These are phyloP conservation scores for Aspergillus asperescens DNA, from an alignment of 495 filamentous ascomycete species.

Conservation along the genomic window DNA sequence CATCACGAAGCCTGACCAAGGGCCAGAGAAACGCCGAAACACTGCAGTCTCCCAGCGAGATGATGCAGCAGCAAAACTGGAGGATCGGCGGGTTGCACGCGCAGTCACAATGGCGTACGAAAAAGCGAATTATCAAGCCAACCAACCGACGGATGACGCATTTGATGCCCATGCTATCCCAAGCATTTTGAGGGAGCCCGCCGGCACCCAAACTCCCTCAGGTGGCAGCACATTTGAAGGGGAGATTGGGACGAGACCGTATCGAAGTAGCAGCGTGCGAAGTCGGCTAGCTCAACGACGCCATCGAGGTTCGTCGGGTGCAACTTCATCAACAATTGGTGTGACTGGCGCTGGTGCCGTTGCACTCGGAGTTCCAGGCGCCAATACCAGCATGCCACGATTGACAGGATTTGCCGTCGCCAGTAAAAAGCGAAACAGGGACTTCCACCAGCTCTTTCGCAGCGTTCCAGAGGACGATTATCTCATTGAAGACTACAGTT, in stretches of 20 bases:
- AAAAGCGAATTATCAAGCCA: conserved; percentile 32
- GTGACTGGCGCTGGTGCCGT: conserved; percentile 61
- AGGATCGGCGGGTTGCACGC: conserved; percentile 53
- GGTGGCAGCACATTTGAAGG: conserved; percentile 64
- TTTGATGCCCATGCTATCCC: conserved; percentile 30
- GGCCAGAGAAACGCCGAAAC: conserved; percentile 35
- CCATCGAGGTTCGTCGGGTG: conserved; percentile 81
- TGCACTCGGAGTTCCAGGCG: conserved; percentile 59
- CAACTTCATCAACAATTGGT: conserved; percentile 66
- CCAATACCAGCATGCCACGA: conserved; percentile 56
- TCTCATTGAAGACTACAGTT: conserved; percentile 97
- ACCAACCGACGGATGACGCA: conserved; percentile 28
- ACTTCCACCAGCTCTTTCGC: conserved; percentile 90
- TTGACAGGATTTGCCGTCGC: conserved; percentile 95
- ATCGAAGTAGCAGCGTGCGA: conserved; percentile 74
- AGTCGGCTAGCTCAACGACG: conserved; percentile 69
- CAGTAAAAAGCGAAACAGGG: conserved; percentile 89
- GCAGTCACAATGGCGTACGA: conserved; percentile 60
- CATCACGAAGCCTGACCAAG: conserved; percentile 35
- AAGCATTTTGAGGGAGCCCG: conserved; percentile 33
- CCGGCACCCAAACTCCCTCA: conserved; percentile 58
- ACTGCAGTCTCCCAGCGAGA: conserved; percentile 40
- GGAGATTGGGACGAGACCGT: conserved; percentile 50
- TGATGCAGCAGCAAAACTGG: conserved; percentile 50
- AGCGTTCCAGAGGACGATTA: conserved; percentile 98